Evolutionary conservation across 2,329 filamentous ascomycete species (phyloP), one percentile per base, ranked within the genome.

Genomic region (Penicillium sp.): DNA sequence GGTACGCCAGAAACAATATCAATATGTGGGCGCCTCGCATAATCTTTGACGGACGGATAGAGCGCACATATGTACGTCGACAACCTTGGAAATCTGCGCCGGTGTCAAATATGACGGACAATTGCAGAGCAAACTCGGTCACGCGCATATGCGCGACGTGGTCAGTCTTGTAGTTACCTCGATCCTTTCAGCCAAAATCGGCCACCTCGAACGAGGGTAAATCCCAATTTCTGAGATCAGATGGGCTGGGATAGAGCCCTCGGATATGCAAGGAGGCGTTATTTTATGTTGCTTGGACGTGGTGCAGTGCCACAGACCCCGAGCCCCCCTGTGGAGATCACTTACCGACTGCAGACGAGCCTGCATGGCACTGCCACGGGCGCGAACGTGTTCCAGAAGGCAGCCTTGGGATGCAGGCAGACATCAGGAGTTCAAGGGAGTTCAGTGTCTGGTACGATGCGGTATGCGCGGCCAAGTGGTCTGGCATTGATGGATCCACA

Each of bases 221-320:
- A 25, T 26, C 4, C 21, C 29, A 23, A 11, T 39, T 39, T 23
- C 19, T 6, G 39, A 42, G 19, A 23, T 42, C 39, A 42, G 39
- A 42, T 42, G 39, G 10, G 19, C 37, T 21, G 39, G 10, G 37
- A 10, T n/a, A 13, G 23, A 10, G 39, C 39, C 39, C 39, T 23
- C 9, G 6, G 39, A 10, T 19, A 42, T 42, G 58, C 44, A 62
- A 62, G 58, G 55, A 56, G 60, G 50, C 8, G 23, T 43, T 23
- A 42, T 43, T 33, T 31, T 16, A 33, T 33, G 13, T 14, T 33
- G 4, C 31, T 14, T 16, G 14, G 31, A 50, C 19, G 29, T 26
- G 39, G 13, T 31, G 26, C 29, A 25, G 46, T 54, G 47, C 44
- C 45, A 55, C 39, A 19, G 16, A 39, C 47, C 47, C 35, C 46